Evolutionary conservation across 192 early-diverging fungal species (phyloP).

Genomic region (Rhizophlyctis rosea): DNA sequence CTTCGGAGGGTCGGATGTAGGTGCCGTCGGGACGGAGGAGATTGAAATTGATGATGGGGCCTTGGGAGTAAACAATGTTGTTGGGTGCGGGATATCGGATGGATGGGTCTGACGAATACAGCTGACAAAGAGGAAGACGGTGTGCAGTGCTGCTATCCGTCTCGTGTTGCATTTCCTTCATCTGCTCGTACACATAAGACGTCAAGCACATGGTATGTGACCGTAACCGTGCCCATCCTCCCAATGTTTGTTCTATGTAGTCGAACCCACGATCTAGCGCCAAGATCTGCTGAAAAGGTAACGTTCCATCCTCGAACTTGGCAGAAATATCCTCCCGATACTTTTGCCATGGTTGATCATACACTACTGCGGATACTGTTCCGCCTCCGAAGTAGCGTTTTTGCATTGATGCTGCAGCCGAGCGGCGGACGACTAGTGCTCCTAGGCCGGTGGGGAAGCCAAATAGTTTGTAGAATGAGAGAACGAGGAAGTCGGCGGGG

Average conservation of each 20-base stretch:
- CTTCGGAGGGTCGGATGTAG: slow-evolving; percentile 62
- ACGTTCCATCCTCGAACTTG: slow-evolving; percentile 71
- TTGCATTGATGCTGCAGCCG: slow-evolving; percentile 37
- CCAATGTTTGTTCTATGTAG: slow-evolving; percentile 31
- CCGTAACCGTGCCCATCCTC: slow-evolving; percentile 31
- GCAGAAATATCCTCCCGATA: slow-evolving; percentile 7
- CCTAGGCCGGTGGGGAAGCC: slow-evolving; percentile 83
- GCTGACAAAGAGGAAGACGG: slow-evolving; percentile 35
- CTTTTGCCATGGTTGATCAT: slow-evolving; percentile 5
- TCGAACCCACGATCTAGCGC: slow-evolving; percentile 70
- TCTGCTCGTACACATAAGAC: slow-evolving; percentile 28
- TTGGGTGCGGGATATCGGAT: not conserved
- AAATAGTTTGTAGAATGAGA: slow-evolving; percentile 90
- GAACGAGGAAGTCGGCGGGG: slow-evolving; percentile 57
- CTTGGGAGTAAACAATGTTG: slow-evolving; percentile 26
- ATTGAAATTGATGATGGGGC: slow-evolving; percentile 73
- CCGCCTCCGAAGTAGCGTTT: slow-evolving; percentile 81
- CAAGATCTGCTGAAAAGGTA: slow-evolving; percentile 72
- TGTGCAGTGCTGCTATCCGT: too few relatives aligned
- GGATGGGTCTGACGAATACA: too few relatives aligned
- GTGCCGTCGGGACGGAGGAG: slow-evolving; percentile 50
- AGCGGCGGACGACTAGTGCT: slow-evolving; percentile 64
- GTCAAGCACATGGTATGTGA: slow-evolving; percentile 50
- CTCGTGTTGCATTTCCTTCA: slow-evolving; percentile 51
- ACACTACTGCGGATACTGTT: slow-evolving; percentile 58